These are phyloP conservation scores for Trametes meyenii DNA, from an alignment of 768 basidiomycete genomes.

Conservation along the genomic window DNA sequence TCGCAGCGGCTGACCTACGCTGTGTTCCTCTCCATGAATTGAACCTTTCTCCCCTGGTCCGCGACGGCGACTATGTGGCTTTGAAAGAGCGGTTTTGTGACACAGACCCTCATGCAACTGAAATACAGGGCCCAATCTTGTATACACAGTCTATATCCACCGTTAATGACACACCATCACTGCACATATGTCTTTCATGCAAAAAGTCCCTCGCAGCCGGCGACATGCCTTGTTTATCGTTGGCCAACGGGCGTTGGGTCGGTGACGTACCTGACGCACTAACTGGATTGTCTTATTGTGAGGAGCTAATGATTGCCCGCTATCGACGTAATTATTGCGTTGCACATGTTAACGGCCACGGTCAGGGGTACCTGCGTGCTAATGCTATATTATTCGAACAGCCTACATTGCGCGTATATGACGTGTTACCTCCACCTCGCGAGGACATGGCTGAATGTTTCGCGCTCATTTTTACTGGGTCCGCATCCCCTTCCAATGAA, in stretches of 20 bases:
- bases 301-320: conserved; percentile 20
- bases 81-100: no score
- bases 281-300: conserved; percentile 16
- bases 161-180: no score
- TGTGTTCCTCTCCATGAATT: no score
- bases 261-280: conserved; percentile 22
- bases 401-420: conserved; percentile 37
- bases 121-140: no score
- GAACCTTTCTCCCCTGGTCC: no score
- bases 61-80: no score
- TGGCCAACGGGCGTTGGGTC: conserved; percentile 28
- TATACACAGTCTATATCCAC: no score
- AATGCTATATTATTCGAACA: conserved; percentile 38
- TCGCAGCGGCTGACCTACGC: no score
- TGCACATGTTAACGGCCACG: neutral
- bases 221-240: no score
- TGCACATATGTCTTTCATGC: no score
- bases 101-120: no score
- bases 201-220: no score
- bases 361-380: conserved; percentile 36
- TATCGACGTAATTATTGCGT: conserved; percentile 25
- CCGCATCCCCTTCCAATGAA: conserved; percentile 29
- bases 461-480: conserved; percentile 37
- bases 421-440: conserved; percentile 35
- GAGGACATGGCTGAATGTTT: conserved; percentile 39